Conservation (phyloP, 2,329 filamentous ascomycete species). For the Botryotinia convoluta region DNA sequence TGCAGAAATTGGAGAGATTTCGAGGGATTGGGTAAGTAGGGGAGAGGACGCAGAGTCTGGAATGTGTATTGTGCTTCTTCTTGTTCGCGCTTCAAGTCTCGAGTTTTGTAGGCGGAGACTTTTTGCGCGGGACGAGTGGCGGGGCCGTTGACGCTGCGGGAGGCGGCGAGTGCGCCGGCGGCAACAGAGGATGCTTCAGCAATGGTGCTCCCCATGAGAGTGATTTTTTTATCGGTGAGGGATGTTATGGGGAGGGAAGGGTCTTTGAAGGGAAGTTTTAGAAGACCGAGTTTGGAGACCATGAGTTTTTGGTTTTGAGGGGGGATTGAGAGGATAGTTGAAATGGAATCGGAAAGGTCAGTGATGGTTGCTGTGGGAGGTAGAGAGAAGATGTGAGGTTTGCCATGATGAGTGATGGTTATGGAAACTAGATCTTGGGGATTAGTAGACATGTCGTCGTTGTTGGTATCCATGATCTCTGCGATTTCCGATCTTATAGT, state of each 20-base stretch:
- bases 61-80: slow-evolving; percentile 73
- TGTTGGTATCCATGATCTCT: slow-evolving; percentile 21
- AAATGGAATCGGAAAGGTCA: slow-evolving; percentile 60
- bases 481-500: neutral
- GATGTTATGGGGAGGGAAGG: slow-evolving; percentile 48
- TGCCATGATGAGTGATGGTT: slow-evolving; percentile 48
- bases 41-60: slow-evolving; percentile 69
- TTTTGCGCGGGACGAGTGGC: slow-evolving; percentile 32
- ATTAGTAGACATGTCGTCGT: slow-evolving; percentile 29
- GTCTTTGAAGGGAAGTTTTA: slow-evolving; percentile 63
- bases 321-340: slow-evolving; percentile 57
- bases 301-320: slow-evolving; percentile 66
- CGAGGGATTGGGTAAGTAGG: slow-evolving; percentile 72
- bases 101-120: slow-evolving; percentile 42
- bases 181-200: slow-evolving; percentile 58
- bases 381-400: slow-evolving; percentile 46
- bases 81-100: slow-evolving; percentile 46
- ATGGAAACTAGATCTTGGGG: slow-evolving; percentile 43
- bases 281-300: slow-evolving; percentile 60
- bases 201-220: slow-evolving; percentile 61
- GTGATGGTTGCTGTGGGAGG: slow-evolving; percentile 47
- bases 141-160: slow-evolving; percentile 46
- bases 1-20: slow-evolving; percentile 70
- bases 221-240: slow-evolving; percentile 58
- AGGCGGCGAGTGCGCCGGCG: slow-evolving; percentile 46